These are phyloP conservation scores for Colletotrichum sp. DNA, from an alignment of 2,329 filamentous ascomycete genomes.

Conservation along the genomic window DNA sequence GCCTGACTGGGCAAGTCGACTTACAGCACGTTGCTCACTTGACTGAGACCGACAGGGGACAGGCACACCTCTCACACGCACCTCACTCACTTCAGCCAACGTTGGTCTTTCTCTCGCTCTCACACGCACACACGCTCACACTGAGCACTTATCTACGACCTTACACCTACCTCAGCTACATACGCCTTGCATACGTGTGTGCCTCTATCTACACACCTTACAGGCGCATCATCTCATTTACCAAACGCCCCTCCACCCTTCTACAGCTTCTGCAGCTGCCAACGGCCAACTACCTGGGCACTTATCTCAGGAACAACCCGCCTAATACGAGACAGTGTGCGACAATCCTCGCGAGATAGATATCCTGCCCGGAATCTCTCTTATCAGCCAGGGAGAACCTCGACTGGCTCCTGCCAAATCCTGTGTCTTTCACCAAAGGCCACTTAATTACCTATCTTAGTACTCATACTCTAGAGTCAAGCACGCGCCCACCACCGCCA, in stretches of 20 bases:
- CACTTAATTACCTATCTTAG: background rate
- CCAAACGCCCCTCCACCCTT: slow-evolving; percentile 6
- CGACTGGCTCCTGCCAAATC: background rate
- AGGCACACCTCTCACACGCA: background rate
- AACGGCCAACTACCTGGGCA: slow-evolving; percentile 3
- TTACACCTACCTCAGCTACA: background rate
- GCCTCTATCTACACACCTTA: slow-evolving; percentile 5
- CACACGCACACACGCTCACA: background rate
- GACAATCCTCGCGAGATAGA: slow-evolving; percentile 9
- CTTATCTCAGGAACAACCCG: slow-evolving; percentile 15
- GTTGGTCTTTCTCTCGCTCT: background rate
- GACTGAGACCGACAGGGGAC: slow-evolving; percentile 11
- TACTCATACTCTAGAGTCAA: background rate
- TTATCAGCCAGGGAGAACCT: slow-evolving; percentile 2
- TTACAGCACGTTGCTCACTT: slow-evolving; percentile 9
- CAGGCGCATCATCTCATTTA: background rate
- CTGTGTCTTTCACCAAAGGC: background rate
- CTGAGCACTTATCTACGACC: slow-evolving; percentile 1
- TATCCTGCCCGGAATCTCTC: background rate
- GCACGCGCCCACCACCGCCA: background rate
- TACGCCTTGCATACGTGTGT: background rate
- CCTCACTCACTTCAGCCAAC: background rate
- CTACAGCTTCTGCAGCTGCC: slow-evolving; percentile 17
- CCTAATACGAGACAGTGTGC: slow-evolving; percentile 4
- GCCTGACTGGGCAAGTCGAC: slow-evolving; percentile 19